phyloP scores from a whole-genome alignment of 2,329 filamentous ascomycete species.

The Colletotrichum magnum region DNA sequence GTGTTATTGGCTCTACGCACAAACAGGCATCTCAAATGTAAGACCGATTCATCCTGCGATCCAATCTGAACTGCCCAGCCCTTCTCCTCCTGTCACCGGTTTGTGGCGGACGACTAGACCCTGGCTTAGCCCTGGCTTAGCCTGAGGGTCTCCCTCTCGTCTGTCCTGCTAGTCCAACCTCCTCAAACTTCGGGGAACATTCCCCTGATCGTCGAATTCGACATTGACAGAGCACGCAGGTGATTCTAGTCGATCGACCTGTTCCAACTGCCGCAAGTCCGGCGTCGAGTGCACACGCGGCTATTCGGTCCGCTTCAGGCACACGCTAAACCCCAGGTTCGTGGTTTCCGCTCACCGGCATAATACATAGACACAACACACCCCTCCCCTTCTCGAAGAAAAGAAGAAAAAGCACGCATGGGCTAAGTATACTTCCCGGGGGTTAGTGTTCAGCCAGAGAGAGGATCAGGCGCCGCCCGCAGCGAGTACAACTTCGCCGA shows the following conservation, averaged over 20 bases:
- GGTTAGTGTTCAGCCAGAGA: constrained; percentile 25
- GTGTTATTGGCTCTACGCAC: background rate
- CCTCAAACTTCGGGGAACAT: constrained; percentile 5
- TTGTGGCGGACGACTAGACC: too few relatives aligned
- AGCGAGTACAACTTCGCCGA: constrained; percentile 44
- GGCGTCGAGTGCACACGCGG: constrained; percentile 47
- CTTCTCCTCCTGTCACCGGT: too few relatives aligned
- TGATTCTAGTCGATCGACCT: constrained; percentile 35
- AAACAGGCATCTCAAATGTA: constrained; percentile 35
- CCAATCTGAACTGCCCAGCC: background rate
- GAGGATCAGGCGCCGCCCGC: constrained; percentile 23
- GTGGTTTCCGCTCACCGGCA: constrained; percentile 36
- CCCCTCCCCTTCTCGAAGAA: background rate
- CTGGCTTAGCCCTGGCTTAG: too few relatives aligned
- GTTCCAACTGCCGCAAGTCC: constrained; percentile 47
- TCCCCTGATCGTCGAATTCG: background rate
- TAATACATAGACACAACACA: too few relatives aligned
- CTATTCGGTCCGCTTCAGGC: constrained; percentile 47
- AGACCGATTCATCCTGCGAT: constrained; percentile 2
- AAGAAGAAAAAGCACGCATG: background rate
- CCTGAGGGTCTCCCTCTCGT: too few relatives aligned
- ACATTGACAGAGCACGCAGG: constrained; percentile 12
- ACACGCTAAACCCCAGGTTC: constrained; percentile 47
- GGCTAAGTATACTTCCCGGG: background rate
- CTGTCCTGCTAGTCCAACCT: background rate